phyloP scores from a whole-genome alignment of 1,139 yeast species.

The Pichia norvegensis region DNA sequence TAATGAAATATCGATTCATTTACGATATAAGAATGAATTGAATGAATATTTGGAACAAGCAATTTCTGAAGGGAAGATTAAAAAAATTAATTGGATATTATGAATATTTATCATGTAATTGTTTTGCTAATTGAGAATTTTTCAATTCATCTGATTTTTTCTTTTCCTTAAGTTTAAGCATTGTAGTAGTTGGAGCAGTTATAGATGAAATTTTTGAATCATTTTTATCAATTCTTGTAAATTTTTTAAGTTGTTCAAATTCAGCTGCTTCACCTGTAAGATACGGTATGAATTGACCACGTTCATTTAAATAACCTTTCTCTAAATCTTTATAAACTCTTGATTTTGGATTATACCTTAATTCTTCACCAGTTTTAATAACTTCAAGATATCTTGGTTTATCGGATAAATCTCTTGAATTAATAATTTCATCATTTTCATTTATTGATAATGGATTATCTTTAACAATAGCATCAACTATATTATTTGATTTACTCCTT shows the following conservation, averaged over 20 bases:
- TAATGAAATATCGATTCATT: background rate
- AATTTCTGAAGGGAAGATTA: background rate
- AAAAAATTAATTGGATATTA: background rate
- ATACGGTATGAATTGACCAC: conserved; percentile 46
- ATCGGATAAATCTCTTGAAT: conserved; percentile 32
- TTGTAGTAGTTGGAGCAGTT: conserved; percentile 54
- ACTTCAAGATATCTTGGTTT: conserved; percentile 33
- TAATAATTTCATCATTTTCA: conserved; percentile 13
- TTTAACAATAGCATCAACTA: too few relatives aligned
- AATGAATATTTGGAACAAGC: background rate
- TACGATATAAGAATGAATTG: background rate
- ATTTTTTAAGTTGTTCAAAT: conserved; percentile 39
- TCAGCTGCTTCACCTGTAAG: conserved; percentile 46
- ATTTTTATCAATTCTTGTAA: conserved; percentile 33
- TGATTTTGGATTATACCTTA: conserved; percentile 51
- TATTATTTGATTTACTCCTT: too few relatives aligned
- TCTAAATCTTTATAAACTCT: conserved; percentile 40
- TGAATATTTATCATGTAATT: conserved; percentile 35
- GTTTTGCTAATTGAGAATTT: conserved; percentile 26
- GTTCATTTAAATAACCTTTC: conserved; percentile 43
- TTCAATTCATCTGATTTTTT: conserved; percentile 29
- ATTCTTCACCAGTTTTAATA: conserved; percentile 28
- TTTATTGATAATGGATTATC: conserved; percentile 30
- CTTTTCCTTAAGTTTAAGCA: conserved; percentile 37
- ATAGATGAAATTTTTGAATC: conserved; percentile 31